Conservation (phyloP, 2,329 filamentous ascomycete species). For the Fusarium avenaceum region DNA sequence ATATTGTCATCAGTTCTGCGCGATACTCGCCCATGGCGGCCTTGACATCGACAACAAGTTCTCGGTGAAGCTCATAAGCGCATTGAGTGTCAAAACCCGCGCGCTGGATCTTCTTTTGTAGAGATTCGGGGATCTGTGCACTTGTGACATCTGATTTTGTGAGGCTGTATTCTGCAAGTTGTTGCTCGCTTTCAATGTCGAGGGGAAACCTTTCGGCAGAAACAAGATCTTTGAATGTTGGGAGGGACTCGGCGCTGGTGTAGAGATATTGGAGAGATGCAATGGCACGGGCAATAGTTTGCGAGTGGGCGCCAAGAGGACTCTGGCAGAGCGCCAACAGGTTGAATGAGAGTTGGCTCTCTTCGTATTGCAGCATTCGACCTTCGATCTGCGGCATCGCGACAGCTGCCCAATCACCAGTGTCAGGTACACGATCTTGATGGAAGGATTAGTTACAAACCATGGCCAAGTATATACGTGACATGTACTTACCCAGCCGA, state of each 20-base stretch:
- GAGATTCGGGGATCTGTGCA: slow-evolving; percentile 32
- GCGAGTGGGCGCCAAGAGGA: slow-evolving; percentile 66
- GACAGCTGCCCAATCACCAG: slow-evolving; percentile 73
- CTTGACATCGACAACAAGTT: slow-evolving; percentile 59
- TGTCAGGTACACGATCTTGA: slow-evolving; percentile 32
- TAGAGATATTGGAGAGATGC: slow-evolving; percentile 58
- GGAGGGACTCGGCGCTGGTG: slow-evolving; percentile 45
- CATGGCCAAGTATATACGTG: too few relatives aligned
- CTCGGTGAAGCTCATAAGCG: slow-evolving; percentile 55
- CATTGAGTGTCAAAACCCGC: slow-evolving; percentile 33
- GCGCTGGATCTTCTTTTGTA: slow-evolving; percentile 32
- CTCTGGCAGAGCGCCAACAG: slow-evolving; percentile 81
- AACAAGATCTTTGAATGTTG: slow-evolving; percentile 43
- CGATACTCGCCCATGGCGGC: slow-evolving; percentile 61
- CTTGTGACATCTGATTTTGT: slow-evolving; percentile 44
- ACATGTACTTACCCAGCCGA: slow-evolving; percentile 51
- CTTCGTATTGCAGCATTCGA: slow-evolving; percentile 76
- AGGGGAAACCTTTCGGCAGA: slow-evolving; percentile 42
- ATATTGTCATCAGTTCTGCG: slow-evolving; percentile 61
- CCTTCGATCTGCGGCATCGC: slow-evolving; percentile 74
- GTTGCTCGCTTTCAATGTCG: slow-evolving; percentile 39
- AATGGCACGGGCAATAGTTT: slow-evolving; percentile 60
- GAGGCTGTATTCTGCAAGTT: slow-evolving; percentile 53
- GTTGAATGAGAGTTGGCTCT: slow-evolving; percentile 78
- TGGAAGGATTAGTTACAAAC: slow-evolving; percentile 13